Conservation (phyloP, 495 filamentous ascomycete species). For the Podospora pseudopauciseta region DNA sequence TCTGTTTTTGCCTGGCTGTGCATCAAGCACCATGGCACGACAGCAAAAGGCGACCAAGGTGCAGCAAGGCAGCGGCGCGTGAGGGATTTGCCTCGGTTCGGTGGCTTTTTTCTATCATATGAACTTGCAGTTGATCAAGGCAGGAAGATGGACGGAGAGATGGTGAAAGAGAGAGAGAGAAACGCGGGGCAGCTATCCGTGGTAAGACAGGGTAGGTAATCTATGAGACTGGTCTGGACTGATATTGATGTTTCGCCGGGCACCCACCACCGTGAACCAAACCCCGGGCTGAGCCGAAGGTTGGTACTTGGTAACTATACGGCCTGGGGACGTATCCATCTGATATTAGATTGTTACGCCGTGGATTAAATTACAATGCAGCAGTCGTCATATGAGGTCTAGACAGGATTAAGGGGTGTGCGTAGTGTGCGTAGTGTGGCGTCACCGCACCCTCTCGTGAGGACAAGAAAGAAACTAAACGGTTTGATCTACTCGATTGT, state of each 20-base stretch:
- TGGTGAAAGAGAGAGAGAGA: background rate
- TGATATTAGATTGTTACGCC: too few species aligned
- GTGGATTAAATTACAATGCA: too few species aligned
- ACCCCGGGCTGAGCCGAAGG: background rate
- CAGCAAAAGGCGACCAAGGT: background rate
- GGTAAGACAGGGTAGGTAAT: background rate
- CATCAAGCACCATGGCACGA: background rate
- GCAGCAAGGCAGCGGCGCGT: conserved; percentile 2
- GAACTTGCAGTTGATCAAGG: background rate
- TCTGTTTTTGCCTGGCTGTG: background rate
- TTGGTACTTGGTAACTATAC: background rate
- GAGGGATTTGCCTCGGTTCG: background rate
- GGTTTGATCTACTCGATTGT: background rate
- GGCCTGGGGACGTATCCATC: too few species aligned
- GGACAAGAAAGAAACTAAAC: background rate
- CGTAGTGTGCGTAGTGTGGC: too few species aligned
- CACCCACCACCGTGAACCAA: background rate
- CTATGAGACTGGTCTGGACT: background rate
- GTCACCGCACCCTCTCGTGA: background rate
- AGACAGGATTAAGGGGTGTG: too few species aligned
- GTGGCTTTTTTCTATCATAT: background rate
- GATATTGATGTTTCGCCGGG: background rate
- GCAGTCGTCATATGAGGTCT: too few species aligned
- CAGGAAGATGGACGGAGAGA: background rate
- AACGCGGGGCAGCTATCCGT: background rate